A percentile compares a stretch with the other conserved stretches of the same genome.
phyloP scores from a whole-genome alignment of 2,329 filamentous ascomycete species.

The Penicillium sp. region DNA sequence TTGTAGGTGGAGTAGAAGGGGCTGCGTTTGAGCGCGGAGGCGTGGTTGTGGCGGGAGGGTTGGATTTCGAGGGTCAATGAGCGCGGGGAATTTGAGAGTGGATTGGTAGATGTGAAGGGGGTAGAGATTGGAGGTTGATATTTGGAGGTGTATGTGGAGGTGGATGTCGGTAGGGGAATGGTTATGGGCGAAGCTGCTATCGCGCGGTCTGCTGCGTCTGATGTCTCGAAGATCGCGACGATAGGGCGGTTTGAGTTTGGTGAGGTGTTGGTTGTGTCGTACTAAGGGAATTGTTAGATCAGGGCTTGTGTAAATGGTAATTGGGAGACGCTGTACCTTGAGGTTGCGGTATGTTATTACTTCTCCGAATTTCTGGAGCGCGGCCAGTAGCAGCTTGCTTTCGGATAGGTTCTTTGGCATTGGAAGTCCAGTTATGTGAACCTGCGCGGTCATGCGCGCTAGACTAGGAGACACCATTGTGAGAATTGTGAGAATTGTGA shows the following conservation, averaged over 20 bases:
- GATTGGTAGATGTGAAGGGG: not conserved
- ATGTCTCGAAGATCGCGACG: conserved; percentile 39
- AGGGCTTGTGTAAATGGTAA: not conserved
- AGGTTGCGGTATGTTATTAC: conserved; percentile 41
- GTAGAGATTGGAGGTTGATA: not conserved
- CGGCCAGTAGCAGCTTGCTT: conserved; percentile 36
- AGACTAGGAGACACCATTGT: conserved; percentile 17
- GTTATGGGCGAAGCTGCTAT: conserved; percentile 35
- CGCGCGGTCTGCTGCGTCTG: conserved; percentile 36
- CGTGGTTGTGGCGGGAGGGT: conserved; percentile 32
- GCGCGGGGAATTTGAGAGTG: not conserved
- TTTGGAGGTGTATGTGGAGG: not conserved
- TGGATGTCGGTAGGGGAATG: conserved; percentile 19
- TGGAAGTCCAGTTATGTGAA: conserved; percentile 35
- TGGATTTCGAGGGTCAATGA: conserved; percentile 31
- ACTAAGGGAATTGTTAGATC: conserved; percentile 20
- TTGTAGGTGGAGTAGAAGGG: conserved; percentile 34
- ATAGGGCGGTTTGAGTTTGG: conserved; percentile 23
- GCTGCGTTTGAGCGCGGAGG: conserved; percentile 30
- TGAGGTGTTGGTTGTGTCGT: conserved; percentile 31
- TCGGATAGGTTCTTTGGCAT: conserved; percentile 33
- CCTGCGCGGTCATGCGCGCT: conserved; percentile 20
- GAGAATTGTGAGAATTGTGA: not conserved
- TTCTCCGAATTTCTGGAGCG: conserved; percentile 45
- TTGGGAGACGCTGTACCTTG: conserved; percentile 26